These are phyloP conservation scores for Xylaria polymorpha DNA, from an alignment of 2,329 filamentous ascomycete genomes.

Conservation along the genomic window DNA sequence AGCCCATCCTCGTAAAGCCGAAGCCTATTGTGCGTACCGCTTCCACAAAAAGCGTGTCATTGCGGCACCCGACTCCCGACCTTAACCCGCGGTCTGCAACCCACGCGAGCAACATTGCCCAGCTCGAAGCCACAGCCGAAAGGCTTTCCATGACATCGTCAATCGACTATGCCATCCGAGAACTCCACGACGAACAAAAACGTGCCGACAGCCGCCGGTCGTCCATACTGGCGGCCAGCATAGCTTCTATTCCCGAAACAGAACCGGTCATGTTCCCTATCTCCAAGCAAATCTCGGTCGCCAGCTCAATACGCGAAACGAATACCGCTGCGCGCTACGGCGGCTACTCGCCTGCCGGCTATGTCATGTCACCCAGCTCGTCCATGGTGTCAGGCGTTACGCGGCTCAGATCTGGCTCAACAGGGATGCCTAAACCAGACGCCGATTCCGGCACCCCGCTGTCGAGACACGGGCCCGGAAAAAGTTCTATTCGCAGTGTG, in stretches of 20 bases:
- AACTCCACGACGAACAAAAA: conserved; percentile 77
- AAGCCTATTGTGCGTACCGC: conserved; percentile 62
- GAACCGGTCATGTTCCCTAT: conserved; percentile 51
- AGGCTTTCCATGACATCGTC: conserved; percentile 78
- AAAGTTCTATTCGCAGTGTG: conserved; percentile 63
- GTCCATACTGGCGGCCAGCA: conserved; percentile 66
- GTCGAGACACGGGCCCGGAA: conserved; percentile 66
- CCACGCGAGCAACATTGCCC: conserved; percentile 74
- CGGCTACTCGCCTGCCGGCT: conserved; percentile 76
- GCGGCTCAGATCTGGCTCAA: conserved; percentile 66
- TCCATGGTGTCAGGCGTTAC: conserved; percentile 65
- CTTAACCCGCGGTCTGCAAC: conserved; percentile 70
- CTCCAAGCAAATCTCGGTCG: conserved; percentile 60
- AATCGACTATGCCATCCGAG: conserved; percentile 81
- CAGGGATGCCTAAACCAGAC: conserved; percentile 58
- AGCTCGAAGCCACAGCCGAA: conserved; percentile 80
- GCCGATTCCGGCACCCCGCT: conserved; percentile 54
- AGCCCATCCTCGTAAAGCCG: conserved; percentile 46
- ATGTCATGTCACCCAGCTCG: conserved; percentile 73
- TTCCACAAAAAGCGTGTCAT: conserved; percentile 57
- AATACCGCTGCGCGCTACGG: conserved; percentile 75
- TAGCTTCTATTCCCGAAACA: conserved; percentile 52
- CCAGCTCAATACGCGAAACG: conserved; percentile 74
- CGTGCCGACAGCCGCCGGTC: conserved; percentile 74
- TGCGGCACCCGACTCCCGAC: conserved; percentile 72